phyloP scores from a whole-genome alignment of 129 eudicot genomes.

The Chrysanthemum lavandulifolium region DNA sequence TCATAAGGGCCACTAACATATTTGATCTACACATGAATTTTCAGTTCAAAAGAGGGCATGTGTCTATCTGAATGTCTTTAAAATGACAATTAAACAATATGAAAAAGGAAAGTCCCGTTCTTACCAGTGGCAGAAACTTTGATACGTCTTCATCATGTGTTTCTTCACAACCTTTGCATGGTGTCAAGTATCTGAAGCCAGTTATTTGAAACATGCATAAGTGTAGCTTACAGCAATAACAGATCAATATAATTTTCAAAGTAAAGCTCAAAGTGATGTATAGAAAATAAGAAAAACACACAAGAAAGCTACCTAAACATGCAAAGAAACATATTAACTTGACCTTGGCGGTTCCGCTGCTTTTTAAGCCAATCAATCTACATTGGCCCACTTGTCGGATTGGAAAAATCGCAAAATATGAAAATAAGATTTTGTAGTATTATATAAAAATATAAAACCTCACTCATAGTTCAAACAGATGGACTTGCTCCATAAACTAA shows the following conservation, averaged over 20 bases:
- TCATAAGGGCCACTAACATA: constrained; percentile 86
- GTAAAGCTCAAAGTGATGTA: not conserved
- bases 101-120: constrained; percentile 9
- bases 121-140: constrained; percentile 67
- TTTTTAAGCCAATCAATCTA: too few relatives aligned
- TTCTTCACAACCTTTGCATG: constrained; percentile 38
- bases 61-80: not conserved
- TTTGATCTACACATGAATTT: constrained; percentile 49
- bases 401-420: too few relatives aligned
- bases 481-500: not conserved
- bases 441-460: too few relatives aligned
- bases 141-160: constrained; percentile 53
- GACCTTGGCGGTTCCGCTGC: too few relatives aligned
- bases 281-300: too few relatives aligned
- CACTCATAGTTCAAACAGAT: too few relatives aligned
- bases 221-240: not conserved
- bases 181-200: constrained; percentile 60
- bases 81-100: not conserved
- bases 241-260: not conserved
- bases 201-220: constrained; percentile 10
- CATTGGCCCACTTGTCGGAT: too few relatives aligned
- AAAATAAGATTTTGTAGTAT: too few relatives aligned
- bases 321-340: too few relatives aligned
- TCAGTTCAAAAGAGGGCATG: not conserved
- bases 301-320: too few relatives aligned